These are phyloP conservation scores for Eucalyptus paniculata DNA, from an alignment of 345 rosid genomes.

Conservation along the genomic window DNA sequence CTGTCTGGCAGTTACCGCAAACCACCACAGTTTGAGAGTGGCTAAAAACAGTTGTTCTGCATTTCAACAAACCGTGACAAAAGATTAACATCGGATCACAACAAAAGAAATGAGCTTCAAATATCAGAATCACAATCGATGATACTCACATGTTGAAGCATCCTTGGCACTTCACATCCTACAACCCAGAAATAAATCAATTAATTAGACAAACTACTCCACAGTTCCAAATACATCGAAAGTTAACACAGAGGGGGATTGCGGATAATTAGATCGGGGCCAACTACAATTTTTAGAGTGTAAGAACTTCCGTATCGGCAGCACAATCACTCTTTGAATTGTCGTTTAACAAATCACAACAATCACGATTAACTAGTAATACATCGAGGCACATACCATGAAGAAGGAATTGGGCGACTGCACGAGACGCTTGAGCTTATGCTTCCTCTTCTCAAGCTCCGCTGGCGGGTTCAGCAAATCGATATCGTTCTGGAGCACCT, in stretches of 20 bases:
- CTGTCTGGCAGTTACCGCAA: slow-evolving; percentile 66
- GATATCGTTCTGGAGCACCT: slow-evolving; percentile 66
- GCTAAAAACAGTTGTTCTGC: slow-evolving; percentile 68
- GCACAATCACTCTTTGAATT: neutral
- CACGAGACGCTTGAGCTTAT: slow-evolving; percentile 77
- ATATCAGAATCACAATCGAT: neutral
- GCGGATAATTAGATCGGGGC: neutral
- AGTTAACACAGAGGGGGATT: neutral
- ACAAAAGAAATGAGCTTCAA: neutral
- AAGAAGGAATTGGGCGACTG: slow-evolving; percentile 66
- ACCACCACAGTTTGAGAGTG: slow-evolving; percentile 75
- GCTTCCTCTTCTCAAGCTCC: slow-evolving; percentile 76
- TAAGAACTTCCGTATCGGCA: neutral
- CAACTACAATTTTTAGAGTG: neutral
- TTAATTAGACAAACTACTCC: neutral
- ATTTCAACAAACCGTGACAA: neutral
- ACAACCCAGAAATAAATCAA: neutral
- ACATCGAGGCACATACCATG: slow-evolving; percentile 21
- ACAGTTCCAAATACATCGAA: neutral
- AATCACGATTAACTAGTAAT: neutral
- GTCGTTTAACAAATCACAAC: neutral
- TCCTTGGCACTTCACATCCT: slow-evolving; percentile 81
- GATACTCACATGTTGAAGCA: slow-evolving; percentile 60
- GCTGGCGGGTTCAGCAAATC: slow-evolving; percentile 67
- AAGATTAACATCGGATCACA: neutral